Evolutionary conservation across 768 basidiomycete genomes (phyloP), one percentile per base, ranked within the genome.

Genomic region (Pisolithus sp.): DNA sequence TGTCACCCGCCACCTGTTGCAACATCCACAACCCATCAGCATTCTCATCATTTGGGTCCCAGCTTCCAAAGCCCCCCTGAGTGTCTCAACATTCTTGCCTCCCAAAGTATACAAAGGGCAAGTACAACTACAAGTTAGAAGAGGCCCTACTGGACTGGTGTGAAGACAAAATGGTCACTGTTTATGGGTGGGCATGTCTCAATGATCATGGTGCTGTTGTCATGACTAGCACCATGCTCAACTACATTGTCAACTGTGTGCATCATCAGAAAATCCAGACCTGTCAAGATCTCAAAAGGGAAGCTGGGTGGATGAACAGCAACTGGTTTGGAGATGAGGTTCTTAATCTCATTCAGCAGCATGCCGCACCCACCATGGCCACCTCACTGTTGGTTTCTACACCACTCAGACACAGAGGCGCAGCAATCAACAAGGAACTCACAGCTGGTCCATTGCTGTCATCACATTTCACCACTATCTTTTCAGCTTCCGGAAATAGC

Each of bases 281-380:
- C 4, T 26, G 3, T 3, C 4, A 26, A 26, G 26, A 26, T 6
- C 26, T 26, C 26, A 26, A 26, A 6, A 26, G 26, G 26, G 26
- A 66, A 49, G 59, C 57, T 2, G 30, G 45, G 2, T 68, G 65
- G 66, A 30, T 18, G 24, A n/a, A 20, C n/a, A 28, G 38, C 3
- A 36, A 49, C 18, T 4, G 34, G 17, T 18, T 36, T 40, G 42
- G 47, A 24, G 28, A 10, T 9, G 49, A 54, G 28, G 20, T 45
- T 4, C 23, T 48, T 24, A 42, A 31, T n/a, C 17, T 55, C 23
- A 34, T 40, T 21, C 17, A 36, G 12, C 21, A 23, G 5, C 36
- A 48, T 39, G 36, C 34, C 38, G 15, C 15, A 8, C 10, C n/a
- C 20, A 24, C 23, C 23, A 24, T 24, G 23, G 30, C 45, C 20